These are phyloP conservation scores for Rhodotorula glutinis DNA, from an alignment of 1,284 basidiomycete genomes.

Conservation along the genomic window DNA sequence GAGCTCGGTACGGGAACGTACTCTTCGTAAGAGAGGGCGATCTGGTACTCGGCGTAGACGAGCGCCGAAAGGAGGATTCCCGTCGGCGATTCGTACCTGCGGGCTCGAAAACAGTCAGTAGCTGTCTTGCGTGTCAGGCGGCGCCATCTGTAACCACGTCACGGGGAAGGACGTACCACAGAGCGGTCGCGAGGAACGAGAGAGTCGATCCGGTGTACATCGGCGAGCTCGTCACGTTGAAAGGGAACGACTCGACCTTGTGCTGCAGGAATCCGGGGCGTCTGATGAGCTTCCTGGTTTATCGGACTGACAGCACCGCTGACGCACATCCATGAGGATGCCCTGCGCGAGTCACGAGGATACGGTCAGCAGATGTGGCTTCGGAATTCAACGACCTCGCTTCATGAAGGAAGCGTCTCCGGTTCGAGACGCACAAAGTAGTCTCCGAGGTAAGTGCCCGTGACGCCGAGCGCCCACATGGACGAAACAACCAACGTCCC, in stretches of 20 bases:
- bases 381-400: too few relatives aligned
- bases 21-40: constrained; percentile 85
- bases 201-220: constrained; percentile 94
- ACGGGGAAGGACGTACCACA: constrained; percentile 63
- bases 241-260: constrained; percentile 71
- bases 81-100: constrained; percentile 74
- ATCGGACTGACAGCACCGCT: too few relatives aligned
- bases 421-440: constrained; percentile 62
- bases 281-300: too few relatives aligned
- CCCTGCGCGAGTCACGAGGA: constrained; percentile 55
- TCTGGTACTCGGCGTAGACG: constrained; percentile 74
- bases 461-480: constrained; percentile 87
- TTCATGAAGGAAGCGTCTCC: neutral
- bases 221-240: constrained; percentile 87
- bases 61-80: constrained; percentile 71
- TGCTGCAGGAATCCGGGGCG: constrained; percentile 20
- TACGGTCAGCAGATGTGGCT: neutral
- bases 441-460: constrained; percentile 68
- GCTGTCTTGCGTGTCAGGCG: neutral
- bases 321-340: constrained; percentile 83
- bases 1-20: constrained; percentile 45
- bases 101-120: neutral
- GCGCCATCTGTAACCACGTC: too few relatives aligned
- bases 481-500: constrained; percentile 81
- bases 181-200: constrained; percentile 74